Evolutionary conservation across 1,284 basidiomycete genomes (phyloP), one percentile per base, ranked within the genome.

Genomic region (Cronartium ribicola): DNA sequence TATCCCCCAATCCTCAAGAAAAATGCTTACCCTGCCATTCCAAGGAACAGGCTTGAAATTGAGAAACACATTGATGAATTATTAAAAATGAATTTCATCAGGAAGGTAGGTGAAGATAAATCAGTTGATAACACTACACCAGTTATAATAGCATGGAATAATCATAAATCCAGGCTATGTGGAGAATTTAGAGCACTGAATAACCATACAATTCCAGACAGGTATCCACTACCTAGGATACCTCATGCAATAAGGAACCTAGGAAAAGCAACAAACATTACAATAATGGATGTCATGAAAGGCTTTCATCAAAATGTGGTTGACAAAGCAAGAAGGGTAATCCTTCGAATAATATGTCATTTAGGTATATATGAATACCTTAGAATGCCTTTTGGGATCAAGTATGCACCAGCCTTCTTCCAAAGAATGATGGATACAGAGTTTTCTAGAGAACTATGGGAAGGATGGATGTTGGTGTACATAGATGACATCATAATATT

Each of bases 391-490:
- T 46, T 46, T 17, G 44, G 44, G 8, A 46, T 46, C 17, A 46
- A 46, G 17, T 8, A 17, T 46, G 44, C 44, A 46, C 44, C 44
- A 17, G 44, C 44, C 8, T 17, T 8, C 17, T 46, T 46, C 17
- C 44, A 46, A 46, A 8, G 44, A 8, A 46, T 46, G n/a, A n/a
- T n/a, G n/a, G n/a, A n/a, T n/a, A n/a, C n/a, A n/a, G n/a, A n/a
- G 37, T 67, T 67, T 22, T 29, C 5, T 11, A n/a, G 3, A 41
- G 55, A 68, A 61, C 22, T 68, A 3, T 14, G 5, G 5, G 37
- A 68, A 61, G n/a, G 37, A 29, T 68, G 67, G 67, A 20, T 61
- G 13, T 43, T 68, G 13, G 43, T 68, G 13, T 68, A 68, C 37
- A 68, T 68, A 20, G 67, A 68, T 61, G 55, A n/a, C n/a, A n/a